Base-by-base conservation (phyloP, 2,329 filamentous ascomycete genomes). In the Alternaria sp. region DNA sequence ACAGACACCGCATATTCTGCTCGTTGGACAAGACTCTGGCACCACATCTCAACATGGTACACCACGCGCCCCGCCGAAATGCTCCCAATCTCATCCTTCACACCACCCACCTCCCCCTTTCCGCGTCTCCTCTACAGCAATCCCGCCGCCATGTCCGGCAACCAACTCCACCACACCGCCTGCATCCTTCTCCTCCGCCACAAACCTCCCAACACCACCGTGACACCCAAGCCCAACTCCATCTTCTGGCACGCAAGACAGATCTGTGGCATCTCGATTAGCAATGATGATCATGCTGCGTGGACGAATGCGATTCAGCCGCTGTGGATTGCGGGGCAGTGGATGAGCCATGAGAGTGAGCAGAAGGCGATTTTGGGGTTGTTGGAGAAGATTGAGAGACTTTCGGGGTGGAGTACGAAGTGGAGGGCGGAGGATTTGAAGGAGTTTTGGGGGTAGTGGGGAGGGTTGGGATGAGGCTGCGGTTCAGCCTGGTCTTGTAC, bases 401-500 rank as follows among this genome's bases (percentile, higher is more conserved):
- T 86, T 66, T 85, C 82, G 7, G 86, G 86, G 0, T 87, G 85
- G 85, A 81, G 81, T 4, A 86, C 86, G 1, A 79, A 80, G 62
- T 87, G 85, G 85, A 74, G 86, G 45, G 83, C 81, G 0, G 83
- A 86, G 15, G 85, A 87, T 71, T 52, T 88, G 50, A 82, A 81
- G 49, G 81, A 84, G 52, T 83, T 83, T 59, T 87, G 84, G 85
- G 85, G 85, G 9, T 63, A 50, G 26, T n/a, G 46, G 6, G 6
- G 13, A 3, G 23, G 11, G 19, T 3, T 51, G 12, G 5, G 4
- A 0, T 10, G 13, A 30, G 46, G 46, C 46, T 49, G n/a, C 0
- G 5, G 8, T 10, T 51, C 26, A 51, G 49, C 49, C 19, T 51
- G 30, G 17, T 36, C 8, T 15, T 1, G 1, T 7, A 11, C 9